Percentiles rank a stretch among this genome's conserved stretches.
These are phyloP conservation scores for Eucalyptus cladocalyx DNA, from an alignment of 345 rosid species.

Conservation along the genomic window DNA sequence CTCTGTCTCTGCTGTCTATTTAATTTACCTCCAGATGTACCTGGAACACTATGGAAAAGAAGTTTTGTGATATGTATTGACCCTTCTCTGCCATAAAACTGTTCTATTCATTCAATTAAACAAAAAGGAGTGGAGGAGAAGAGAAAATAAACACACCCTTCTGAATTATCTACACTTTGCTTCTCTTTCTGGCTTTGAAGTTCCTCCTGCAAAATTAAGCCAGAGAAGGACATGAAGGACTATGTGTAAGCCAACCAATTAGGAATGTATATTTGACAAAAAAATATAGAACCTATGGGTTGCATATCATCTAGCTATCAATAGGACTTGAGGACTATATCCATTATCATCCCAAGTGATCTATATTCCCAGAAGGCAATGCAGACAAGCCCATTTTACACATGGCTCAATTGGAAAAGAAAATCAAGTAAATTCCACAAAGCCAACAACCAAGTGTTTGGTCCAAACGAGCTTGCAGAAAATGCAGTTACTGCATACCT, in stretches of 20 bases:
- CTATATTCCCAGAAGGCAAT: neutral
- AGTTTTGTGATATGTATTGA: neutral
- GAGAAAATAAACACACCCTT: neutral
- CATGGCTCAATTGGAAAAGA: neutral
- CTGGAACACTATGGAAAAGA: neutral
- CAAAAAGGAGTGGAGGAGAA: neutral
- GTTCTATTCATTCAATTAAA: neutral
- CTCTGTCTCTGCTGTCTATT: slow-evolving; percentile 1
- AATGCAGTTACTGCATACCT: neutral
- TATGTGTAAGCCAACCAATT: neutral
- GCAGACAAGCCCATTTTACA: neutral
- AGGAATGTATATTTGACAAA: neutral
- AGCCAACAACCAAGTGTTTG: neutral
- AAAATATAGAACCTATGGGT: neutral
- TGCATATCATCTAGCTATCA: neutral
- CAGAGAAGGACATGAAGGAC: neutral
- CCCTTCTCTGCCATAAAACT: neutral
- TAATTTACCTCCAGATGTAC: neutral
- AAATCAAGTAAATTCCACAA: neutral
- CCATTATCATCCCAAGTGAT: neutral
- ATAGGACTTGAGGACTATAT: neutral
- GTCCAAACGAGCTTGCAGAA: neutral
- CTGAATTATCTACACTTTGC: neutral
- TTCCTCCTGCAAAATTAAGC: neutral
- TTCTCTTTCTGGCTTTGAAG: neutral